These are phyloP conservation scores for Aspergillus glaucus DNA, from an alignment of 2,329 filamentous ascomycete species.

Conservation along the genomic window DNA sequence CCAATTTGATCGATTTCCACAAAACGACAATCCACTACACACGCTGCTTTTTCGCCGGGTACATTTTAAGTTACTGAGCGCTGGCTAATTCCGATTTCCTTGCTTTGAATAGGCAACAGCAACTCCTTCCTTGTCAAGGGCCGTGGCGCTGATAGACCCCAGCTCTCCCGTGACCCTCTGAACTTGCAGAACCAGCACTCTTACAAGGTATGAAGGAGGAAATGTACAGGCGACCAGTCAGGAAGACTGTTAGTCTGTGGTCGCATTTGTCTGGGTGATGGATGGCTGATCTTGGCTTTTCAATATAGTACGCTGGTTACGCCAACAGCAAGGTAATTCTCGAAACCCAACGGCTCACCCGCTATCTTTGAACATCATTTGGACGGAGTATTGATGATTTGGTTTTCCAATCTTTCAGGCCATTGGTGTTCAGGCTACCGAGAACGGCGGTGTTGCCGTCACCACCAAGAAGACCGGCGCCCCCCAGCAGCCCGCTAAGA, in stretches of 20 bases:
- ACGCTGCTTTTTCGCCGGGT: neutral
- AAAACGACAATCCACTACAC: neutral
- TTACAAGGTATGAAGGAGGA: slow-evolving; percentile 62
- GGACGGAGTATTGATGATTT: neutral
- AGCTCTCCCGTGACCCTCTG: slow-evolving; percentile 89
- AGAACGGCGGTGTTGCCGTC: slow-evolving; percentile 75
- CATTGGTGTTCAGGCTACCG: slow-evolving; percentile 66
- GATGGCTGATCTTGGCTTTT: slow-evolving; percentile 16
- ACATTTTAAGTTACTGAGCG: neutral
- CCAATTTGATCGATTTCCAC: neutral
- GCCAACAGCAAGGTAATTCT: slow-evolving; percentile 79
- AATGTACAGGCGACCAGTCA: neutral
- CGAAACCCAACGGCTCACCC: neutral
- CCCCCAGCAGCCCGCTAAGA: slow-evolving; percentile 65
- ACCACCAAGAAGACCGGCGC: slow-evolving; percentile 76
- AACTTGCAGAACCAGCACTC: slow-evolving; percentile 90
- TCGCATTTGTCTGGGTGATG: neutral
- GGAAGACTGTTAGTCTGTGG: slow-evolving; percentile 1
- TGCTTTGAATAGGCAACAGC: slow-evolving; percentile 59
- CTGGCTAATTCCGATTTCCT: slow-evolving; percentile 9
- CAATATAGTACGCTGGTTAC: slow-evolving; percentile 73
- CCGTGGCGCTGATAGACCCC: slow-evolving; percentile 67
- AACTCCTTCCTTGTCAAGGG: slow-evolving; percentile 93
- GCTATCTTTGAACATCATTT: too few species aligned
- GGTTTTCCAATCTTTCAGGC: slow-evolving; percentile 50